phyloP scores from a whole-genome alignment of 768 basidiomycete genomes.

The Lentinus brumalis region DNA sequence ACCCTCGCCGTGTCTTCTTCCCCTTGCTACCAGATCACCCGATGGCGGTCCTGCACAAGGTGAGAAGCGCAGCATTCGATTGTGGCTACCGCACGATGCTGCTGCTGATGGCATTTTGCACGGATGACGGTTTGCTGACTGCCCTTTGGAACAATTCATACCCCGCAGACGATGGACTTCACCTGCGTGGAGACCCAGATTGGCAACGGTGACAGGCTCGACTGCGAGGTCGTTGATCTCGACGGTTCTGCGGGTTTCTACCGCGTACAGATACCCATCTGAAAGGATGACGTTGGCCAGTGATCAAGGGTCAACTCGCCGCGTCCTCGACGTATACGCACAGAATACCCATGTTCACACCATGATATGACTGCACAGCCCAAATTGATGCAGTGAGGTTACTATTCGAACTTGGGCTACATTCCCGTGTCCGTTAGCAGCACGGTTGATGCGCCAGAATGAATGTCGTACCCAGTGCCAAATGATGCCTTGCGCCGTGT shows the following conservation, averaged over 20 bases:
- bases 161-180: slow-evolving; percentile 66
- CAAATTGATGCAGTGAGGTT: too few species aligned
- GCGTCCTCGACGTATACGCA: too few species aligned
- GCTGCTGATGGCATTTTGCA: too few species aligned
- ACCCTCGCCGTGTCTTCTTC: not conserved
- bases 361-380: too few species aligned
- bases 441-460: too few species aligned
- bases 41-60: slow-evolving; percentile 79
- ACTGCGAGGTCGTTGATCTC: slow-evolving; percentile 83
- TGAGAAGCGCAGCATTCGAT: slow-evolving; percentile 28
- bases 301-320: too few species aligned
- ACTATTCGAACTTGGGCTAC: too few species aligned
- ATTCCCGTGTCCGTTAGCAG: too few species aligned
- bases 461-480: too few species aligned
- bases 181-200: slow-evolving; percentile 94
- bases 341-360: too few species aligned
- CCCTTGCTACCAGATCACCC: slow-evolving; percentile 72
- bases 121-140: not conserved
- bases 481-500: not conserved
- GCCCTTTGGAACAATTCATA: not conserved
- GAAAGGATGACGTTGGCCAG: not conserved
- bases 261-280: slow-evolving; percentile 18
- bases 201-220: slow-evolving; percentile 70
- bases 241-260: slow-evolving; percentile 22
- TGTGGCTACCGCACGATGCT: not conserved